These are phyloP conservation scores for Aspergillus sp. DNA, from an alignment of 2,329 filamentous ascomycete species.

Conservation along the genomic window DNA sequence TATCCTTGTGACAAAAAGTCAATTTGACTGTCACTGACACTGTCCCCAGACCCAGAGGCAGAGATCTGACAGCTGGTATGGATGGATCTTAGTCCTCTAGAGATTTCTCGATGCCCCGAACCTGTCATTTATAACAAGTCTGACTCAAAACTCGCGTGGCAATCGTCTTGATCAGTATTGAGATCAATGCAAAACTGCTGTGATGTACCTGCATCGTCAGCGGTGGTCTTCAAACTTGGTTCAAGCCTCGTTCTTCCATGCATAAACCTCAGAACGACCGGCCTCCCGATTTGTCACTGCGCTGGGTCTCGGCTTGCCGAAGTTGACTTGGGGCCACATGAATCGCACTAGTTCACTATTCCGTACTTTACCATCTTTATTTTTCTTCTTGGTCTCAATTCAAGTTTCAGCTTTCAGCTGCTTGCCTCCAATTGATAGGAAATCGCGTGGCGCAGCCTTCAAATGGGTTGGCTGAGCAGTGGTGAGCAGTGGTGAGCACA, in stretches of 20 bases:
- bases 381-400: not conserved
- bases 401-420: not conserved
- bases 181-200: not conserved
- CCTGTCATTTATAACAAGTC: not conserved
- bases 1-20: constrained; percentile 9
- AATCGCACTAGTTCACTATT: not conserved
- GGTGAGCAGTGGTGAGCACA: not conserved
- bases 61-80: not conserved
- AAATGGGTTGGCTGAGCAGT: too few relatives aligned
- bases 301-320: constrained; percentile 11
- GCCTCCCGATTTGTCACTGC: constrained; percentile 4
- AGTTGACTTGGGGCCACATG: not conserved
- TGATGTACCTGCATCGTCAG: constrained; percentile 11
- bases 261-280: not conserved
- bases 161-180: not conserved
- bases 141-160: not conserved
- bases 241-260: not conserved
- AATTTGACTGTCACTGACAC: not conserved
- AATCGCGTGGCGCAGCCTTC: too few relatives aligned
- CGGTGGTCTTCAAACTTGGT: not conserved
- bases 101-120: not conserved
- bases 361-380: not conserved
- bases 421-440: too few relatives aligned
- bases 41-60: not conserved
- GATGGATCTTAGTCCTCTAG: not conserved